Conservation (phyloP, 2,329 filamentous ascomycete genomes). For the Fusarium beomiforme region DNA sequence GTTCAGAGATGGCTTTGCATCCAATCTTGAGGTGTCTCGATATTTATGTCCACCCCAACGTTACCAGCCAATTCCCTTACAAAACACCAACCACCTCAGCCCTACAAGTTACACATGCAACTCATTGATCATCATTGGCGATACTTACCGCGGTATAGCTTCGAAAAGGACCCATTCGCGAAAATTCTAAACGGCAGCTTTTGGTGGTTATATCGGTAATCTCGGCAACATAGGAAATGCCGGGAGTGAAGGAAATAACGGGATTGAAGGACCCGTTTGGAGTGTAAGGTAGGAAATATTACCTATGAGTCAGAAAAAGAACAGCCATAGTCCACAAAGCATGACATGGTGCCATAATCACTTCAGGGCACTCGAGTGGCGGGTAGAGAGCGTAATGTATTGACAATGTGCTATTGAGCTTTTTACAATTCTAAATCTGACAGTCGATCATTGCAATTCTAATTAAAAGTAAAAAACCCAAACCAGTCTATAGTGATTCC, state of each 20-base stretch:
- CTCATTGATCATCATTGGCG: background rate
- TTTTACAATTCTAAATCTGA: background rate
- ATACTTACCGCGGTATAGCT: background rate
- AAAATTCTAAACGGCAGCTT: background rate
- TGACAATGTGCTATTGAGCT: background rate
- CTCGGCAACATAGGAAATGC: constrained; percentile 4
- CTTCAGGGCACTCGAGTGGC: background rate
- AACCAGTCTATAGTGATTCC: constrained; percentile 10
- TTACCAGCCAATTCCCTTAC: background rate
- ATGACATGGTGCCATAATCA: background rate
- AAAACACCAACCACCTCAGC: background rate
- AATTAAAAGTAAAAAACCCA: constrained; percentile 9
- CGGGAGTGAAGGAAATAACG: background rate
- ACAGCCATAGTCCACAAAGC: background rate
- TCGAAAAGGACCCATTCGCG: background rate
- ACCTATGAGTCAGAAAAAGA: background rate
- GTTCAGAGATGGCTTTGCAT: background rate
- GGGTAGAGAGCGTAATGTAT: background rate
- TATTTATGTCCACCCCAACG: background rate
- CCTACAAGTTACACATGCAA: background rate
- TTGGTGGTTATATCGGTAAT: background rate
- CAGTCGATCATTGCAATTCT: background rate
- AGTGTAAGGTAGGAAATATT: background rate
- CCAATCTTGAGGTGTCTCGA: background rate
- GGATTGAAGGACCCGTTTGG: background rate